phyloP scores from a whole-genome alignment of 1,139 yeast genomes.

The Suhomyces kunorum region DNA sequence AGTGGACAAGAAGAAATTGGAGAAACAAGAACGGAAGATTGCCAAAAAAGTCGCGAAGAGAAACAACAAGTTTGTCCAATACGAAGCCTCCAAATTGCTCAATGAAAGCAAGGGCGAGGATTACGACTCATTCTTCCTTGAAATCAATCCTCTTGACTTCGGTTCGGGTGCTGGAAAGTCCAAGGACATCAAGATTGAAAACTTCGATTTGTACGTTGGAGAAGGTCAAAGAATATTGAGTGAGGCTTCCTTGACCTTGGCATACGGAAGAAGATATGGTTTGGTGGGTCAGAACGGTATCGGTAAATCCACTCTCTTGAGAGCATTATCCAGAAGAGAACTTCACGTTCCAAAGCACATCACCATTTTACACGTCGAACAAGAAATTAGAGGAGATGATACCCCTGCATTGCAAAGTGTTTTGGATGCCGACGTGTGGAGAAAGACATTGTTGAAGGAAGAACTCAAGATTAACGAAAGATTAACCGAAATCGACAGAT shows the following conservation, averaged over 20 bases:
- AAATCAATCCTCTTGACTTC: constrained; percentile 91
- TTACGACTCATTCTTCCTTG: constrained; percentile 91
- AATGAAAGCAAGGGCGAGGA: constrained; percentile 65
- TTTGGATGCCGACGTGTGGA: constrained; percentile 98
- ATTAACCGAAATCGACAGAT: constrained; percentile 67
- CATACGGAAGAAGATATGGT: constrained; percentile 95
- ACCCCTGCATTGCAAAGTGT: constrained; percentile 89
- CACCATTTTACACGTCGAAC: constrained; percentile 94
- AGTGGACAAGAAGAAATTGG: constrained; percentile 94
- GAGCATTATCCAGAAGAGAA: constrained; percentile 93
- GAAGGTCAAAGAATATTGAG: constrained; percentile 91
- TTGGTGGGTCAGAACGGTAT: constrained; percentile 98
- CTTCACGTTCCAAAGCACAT: constrained; percentile 91
- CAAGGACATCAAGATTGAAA: constrained; percentile 90
- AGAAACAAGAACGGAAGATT: constrained; percentile 94
- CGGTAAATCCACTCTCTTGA: constrained; percentile 91
- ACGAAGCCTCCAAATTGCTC: constrained; percentile 89
- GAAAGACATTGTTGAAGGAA: constrained; percentile 81
- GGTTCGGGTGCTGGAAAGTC: constrained; percentile 92
- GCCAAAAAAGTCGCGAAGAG: constrained; percentile 96
- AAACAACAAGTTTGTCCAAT: constrained; percentile 80
- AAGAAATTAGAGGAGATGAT: constrained; percentile 93
- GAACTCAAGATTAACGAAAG: constrained; percentile 75
- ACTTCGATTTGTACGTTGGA: constrained; percentile 91
- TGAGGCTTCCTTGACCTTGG: constrained; percentile 81